These are phyloP conservation scores for Prunus yedoensis DNA, from an alignment of 331 rosid species.

Conservation along the genomic window DNA sequence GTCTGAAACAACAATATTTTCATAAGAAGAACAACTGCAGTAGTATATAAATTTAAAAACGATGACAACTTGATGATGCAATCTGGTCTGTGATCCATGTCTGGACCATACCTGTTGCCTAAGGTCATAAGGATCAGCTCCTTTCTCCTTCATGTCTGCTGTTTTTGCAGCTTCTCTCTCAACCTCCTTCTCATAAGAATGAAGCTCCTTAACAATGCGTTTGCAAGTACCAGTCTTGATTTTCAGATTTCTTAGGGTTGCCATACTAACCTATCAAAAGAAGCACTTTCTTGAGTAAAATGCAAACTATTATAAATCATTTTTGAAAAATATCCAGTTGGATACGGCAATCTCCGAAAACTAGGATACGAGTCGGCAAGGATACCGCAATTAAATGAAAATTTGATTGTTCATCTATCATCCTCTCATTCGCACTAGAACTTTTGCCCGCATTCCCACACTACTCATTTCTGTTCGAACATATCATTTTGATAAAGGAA, in stretches of 20 bases:
- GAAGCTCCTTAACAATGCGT: slow-evolving; percentile 78
- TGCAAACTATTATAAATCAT: neutral
- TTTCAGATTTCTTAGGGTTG: slow-evolving; percentile 62
- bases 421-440: no score
- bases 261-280: slow-evolving; percentile 43
- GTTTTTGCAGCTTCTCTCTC: slow-evolving; percentile 91
- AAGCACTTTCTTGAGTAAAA: neutral
- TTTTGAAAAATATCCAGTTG: neutral
- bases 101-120: slow-evolving; percentile 73
- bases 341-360: no score
- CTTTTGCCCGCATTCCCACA: no score
- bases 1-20: neutral
- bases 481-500: no score
- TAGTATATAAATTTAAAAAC: neutral
- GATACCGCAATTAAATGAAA: no score
- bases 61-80: neutral
- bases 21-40: neutral
- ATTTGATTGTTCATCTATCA: no score
- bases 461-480: no score
- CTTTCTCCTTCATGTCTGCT: slow-evolving; percentile 80
- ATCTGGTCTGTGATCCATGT: neutral
- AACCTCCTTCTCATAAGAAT: slow-evolving; percentile 86
- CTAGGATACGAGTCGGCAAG: no score
- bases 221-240: slow-evolving; percentile 86
- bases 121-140: slow-evolving; percentile 86